A percentile compares a stretch with the other conserved stretches of the same genome.
phyloP scores from a whole-genome alignment of 495 filamentous ascomycete genomes.

The Aspergillus avenaceus region DNA sequence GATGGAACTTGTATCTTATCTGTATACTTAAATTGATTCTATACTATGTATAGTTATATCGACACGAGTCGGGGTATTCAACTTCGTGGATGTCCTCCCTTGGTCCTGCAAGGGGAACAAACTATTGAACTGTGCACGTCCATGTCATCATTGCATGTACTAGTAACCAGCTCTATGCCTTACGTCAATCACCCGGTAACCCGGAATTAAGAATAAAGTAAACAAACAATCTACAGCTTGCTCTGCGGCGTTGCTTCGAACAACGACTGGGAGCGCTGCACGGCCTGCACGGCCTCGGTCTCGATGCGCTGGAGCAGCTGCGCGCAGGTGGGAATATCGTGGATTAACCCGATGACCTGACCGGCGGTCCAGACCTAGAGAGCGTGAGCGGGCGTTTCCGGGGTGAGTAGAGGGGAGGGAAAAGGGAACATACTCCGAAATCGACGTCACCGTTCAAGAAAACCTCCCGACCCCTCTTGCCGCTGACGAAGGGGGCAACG shows the following conservation, averaged over 20 bases:
- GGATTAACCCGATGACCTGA: conserved; percentile 66
- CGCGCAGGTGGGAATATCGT: conserved; percentile 63
- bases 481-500: conserved; percentile 84
- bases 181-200: not conserved
- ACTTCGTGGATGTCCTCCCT: too few relatives aligned
- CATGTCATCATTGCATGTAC: not conserved
- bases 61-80: too few relatives aligned
- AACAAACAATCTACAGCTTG: conserved; percentile 30
- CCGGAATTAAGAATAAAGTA: not conserved
- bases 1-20: too few relatives aligned
- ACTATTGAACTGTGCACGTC: not conserved
- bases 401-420: not conserved
- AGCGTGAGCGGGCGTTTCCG: too few relatives aligned
- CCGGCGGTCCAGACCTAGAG: conserved; percentile 69
- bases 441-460: conserved; percentile 91
- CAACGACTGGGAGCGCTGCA: conserved; percentile 35
- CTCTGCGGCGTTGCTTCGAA: conserved; percentile 31
- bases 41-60: too few relatives aligned
- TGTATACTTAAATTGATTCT: too few relatives aligned
- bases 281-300: conserved; percentile 55
- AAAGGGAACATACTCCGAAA: conserved; percentile 64
- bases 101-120: not conserved
- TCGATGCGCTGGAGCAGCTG: conserved; percentile 58
- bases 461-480: conserved; percentile 85
- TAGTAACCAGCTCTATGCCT: not conserved